These are phyloP conservation scores for Rhipidocladum racemiflorum DNA, from an alignment of 176 grass and related monocot species.

Conservation along the genomic window DNA sequence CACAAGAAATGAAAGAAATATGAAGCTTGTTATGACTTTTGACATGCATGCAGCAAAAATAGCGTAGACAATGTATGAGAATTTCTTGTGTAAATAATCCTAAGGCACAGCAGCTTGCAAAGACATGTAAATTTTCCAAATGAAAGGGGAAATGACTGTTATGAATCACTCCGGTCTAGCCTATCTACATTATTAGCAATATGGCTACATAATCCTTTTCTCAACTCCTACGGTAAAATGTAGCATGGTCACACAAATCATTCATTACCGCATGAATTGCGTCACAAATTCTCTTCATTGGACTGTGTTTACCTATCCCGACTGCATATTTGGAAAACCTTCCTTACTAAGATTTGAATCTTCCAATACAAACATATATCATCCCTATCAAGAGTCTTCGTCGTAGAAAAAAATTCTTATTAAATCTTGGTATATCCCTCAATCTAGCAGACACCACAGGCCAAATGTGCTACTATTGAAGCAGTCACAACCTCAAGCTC, in stretches of 20 bases:
- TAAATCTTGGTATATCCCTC: neutral
- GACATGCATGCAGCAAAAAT: neutral
- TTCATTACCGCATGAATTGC: neutral
- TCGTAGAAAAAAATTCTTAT: neutral
- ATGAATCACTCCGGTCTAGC: neutral
- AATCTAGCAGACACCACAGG: neutral
- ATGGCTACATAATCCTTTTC: neutral
- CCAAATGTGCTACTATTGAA: neutral
- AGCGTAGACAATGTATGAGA: neutral
- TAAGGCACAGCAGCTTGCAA: neutral
- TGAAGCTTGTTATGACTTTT: neutral
- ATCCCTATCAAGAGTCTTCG: neutral
- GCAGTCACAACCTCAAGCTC: neutral
- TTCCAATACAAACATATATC: neutral
- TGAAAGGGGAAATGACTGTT: neutral
- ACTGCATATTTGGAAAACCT: neutral
- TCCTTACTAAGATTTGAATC: neutral
- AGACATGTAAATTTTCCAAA: neutral
- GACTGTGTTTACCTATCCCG: neutral
- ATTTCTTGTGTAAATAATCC: neutral
- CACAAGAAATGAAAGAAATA: neutral
- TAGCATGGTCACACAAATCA: neutral
- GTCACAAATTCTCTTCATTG: neutral
- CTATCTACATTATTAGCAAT: neutral
- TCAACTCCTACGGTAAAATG: neutral